Evolutionary conservation across 331 rosid species (phyloP).

Genomic region (Quercus tomentella): DNA sequence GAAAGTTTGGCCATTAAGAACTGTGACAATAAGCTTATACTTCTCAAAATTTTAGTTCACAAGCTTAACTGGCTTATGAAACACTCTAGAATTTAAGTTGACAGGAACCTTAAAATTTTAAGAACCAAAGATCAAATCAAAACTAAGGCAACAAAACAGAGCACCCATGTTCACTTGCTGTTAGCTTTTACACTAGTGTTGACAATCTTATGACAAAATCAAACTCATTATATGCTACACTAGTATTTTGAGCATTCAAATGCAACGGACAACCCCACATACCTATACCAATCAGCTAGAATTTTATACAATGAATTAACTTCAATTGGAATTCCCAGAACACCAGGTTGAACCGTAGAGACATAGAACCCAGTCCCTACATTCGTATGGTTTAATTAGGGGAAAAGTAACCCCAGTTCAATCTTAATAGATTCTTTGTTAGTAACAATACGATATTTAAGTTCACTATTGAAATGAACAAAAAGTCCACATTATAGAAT

Average conservation of each 20-base stretch:
- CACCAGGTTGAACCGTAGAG: background rate
- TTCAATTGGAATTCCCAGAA: background rate
- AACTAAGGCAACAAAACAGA: no score
- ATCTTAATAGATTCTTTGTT: background rate
- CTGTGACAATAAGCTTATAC: no score
- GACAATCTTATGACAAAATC: background rate
- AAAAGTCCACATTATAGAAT: background rate
- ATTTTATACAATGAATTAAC: background rate
- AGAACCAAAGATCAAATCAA: no score
- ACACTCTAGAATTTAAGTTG: background rate
- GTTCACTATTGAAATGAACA: background rate
- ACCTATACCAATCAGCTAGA: no score
- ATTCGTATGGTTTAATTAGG: background rate
- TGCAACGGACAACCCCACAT: background rate
- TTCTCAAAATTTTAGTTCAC: no score
- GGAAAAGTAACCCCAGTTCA: background rate
- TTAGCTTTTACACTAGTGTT: background rate
- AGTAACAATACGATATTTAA: background rate
- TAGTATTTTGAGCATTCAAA: background rate
- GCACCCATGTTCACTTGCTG: no score
- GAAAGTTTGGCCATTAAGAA: no score
- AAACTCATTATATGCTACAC: background rate
- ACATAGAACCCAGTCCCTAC: background rate
- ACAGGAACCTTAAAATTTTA: background rate
- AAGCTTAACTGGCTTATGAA: no score